phyloP scores from a whole-genome alignment of 1,284 basidiomycete genomes.

The Neonothopanus nambi region DNA sequence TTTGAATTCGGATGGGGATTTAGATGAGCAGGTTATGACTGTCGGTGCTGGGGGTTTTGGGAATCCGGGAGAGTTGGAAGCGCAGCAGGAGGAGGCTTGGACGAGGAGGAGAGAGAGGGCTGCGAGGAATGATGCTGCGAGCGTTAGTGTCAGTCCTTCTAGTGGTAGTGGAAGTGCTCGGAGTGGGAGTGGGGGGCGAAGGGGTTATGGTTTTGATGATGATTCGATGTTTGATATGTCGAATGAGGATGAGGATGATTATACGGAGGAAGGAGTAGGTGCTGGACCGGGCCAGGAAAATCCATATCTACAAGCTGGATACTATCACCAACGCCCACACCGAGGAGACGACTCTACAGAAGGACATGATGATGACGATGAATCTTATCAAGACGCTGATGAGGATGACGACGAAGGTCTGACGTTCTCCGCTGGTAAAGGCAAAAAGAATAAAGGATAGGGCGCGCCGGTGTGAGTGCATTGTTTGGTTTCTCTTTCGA shows the following conservation, averaged over 20 bases:
- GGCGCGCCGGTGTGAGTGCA: not conserved
- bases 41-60: constrained; percentile 55
- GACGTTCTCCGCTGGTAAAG: not conserved
- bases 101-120: not conserved
- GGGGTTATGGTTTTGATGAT: not conserved
- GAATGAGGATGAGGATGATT: not conserved
- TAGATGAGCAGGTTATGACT: constrained; percentile 50
- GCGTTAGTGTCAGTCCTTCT: not conserved
- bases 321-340: not conserved
- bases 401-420: not conserved
- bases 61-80: constrained; percentile 32
- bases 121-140: not conserved
- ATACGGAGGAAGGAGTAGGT: not conserved
- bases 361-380: not conserved
- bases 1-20: constrained; percentile 50
- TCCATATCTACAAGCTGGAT: not conserved
- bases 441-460: not conserved
- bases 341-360: too few species aligned
- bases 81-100: not conserved
- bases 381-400: not conserved
- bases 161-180: not conserved
- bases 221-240: not conserved
- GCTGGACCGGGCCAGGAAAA: not conserved
- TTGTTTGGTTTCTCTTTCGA: not conserved
- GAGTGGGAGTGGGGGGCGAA: not conserved